Conservation (phyloP, 2,329 filamentous ascomycete species). For the Fusarium sp. region DNA sequence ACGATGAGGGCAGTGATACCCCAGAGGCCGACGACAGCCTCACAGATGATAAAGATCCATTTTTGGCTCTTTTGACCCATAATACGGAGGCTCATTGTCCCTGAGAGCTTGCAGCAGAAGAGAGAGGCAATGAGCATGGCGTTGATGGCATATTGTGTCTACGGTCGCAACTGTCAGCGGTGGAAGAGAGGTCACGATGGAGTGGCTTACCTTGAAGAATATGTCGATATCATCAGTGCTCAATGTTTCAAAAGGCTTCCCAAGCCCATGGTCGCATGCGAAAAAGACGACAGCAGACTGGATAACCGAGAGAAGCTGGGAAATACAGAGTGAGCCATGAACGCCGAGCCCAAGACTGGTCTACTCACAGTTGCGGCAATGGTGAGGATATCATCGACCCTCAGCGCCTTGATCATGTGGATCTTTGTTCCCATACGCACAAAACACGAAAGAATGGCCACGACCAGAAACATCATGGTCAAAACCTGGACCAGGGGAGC, state of each 20-base stretch:
- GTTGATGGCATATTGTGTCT: conserved; percentile 46
- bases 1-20: conserved; percentile 40
- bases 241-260: conserved; percentile 33
- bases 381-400: conserved; percentile 41
- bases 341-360: background rate
- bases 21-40: conserved; percentile 39
- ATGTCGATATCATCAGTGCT: conserved; percentile 16
- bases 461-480: conserved; percentile 46
- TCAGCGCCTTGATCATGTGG: conserved; percentile 46
- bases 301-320: conserved; percentile 32
- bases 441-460: conserved; percentile 41
- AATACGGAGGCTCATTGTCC: conserved; percentile 41
- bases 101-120: conserved; percentile 43
- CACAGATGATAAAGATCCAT: conserved; percentile 31
- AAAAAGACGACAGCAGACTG: conserved; percentile 39
- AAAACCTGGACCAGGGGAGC: conserved; percentile 47
- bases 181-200: too few relatives aligned
- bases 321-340: background rate
- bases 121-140: conserved; percentile 42
- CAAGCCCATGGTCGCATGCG: conserved; percentile 41
- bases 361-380: conserved; percentile 43
- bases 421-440: conserved; percentile 45
- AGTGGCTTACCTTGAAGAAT: conserved; percentile 43
- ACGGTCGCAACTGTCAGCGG: conserved; percentile 9
- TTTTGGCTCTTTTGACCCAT: conserved; percentile 41